Evolutionary conservation across 2,329 filamentous ascomycete genomes (phyloP).

Genomic region (Capronia americana): DNA sequence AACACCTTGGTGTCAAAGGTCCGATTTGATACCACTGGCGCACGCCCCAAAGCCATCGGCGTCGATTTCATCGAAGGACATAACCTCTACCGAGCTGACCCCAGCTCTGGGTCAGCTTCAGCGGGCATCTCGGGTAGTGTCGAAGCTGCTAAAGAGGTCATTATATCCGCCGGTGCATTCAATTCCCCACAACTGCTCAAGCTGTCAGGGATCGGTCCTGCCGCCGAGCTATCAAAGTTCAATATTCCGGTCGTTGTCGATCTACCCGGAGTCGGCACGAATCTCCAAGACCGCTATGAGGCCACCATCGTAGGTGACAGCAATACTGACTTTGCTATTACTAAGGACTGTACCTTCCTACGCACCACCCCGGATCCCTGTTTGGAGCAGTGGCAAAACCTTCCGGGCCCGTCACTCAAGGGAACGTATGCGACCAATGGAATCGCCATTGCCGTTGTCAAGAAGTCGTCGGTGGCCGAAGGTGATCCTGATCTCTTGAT

Average conservation of each 20-base stretch:
- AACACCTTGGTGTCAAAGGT: slow-evolving; percentile 57
- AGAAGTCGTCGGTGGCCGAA: slow-evolving; percentile 47
- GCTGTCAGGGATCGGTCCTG: slow-evolving; percentile 68
- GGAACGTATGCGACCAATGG: slow-evolving; percentile 59
- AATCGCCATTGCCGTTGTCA: slow-evolving; percentile 49
- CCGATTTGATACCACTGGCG: slow-evolving; percentile 49
- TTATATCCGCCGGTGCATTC: slow-evolving; percentile 61
- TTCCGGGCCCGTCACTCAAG: slow-evolving; percentile 42
- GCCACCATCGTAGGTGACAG: slow-evolving; percentile 52
- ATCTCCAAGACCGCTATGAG: slow-evolving; percentile 68
- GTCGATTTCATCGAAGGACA: slow-evolving; percentile 59
- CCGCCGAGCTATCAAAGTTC: slow-evolving; percentile 58
- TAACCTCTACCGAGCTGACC: slow-evolving; percentile 56
- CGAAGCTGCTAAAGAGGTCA: slow-evolving; percentile 54
- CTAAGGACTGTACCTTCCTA: slow-evolving; percentile 45
- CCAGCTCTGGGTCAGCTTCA: slow-evolving; percentile 41
- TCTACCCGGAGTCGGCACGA: slow-evolving; percentile 67
- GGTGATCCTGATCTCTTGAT: slow-evolving; percentile 62
- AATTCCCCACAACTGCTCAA: slow-evolving; percentile 71
- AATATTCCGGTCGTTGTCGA: slow-evolving; percentile 62
- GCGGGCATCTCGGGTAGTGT: slow-evolving; percentile 48
- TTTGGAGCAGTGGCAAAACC: slow-evolving; percentile 51
- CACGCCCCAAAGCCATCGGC: slow-evolving; percentile 53
- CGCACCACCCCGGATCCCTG: slow-evolving; percentile 49
- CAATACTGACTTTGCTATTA: slow-evolving; percentile 44